Evolutionary conservation across 768 basidiomycete species (phyloP), one percentile per base, ranked within the genome.

Genomic region (Pholiota molesta): DNA sequence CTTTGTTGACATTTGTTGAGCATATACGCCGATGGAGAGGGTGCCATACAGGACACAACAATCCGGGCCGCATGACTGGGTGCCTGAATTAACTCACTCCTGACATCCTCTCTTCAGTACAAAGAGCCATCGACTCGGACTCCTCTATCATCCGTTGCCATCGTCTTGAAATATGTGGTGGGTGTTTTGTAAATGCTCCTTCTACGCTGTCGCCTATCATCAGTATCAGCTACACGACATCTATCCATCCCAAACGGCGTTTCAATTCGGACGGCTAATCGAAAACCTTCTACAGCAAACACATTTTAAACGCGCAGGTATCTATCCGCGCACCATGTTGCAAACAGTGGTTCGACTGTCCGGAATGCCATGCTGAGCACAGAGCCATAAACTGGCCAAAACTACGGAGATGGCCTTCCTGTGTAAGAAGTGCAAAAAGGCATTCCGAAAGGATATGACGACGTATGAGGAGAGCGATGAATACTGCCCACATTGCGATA

Each of bases 401-500:
- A 92, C 92, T 59, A 80, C 81, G 44, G 97, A 99, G 78, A 79
- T 81, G 80, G 67, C 63, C 1, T 81, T 81, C 65, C 72, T 81
- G 62, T 81, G 80, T 69, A 81, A 81, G 65, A 81, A 81, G 64
- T 81, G 79, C 67, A 93, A 92, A 75, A 97, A 97, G 78, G 95
- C 94, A 4, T 99, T 99, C 72, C 79, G 96, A 65, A 99, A 99
- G 78, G 95, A 98, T 75, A 95, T 98, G 94, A 65, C 81, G 0
- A 76, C 74, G 7, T 99, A 94, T 70, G 97, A 99, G 68, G 97
- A 99, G 73, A 95, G 94, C 71, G 96, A 99, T 73, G 97, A 99
- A 75, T 99, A 89, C 72, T 99, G 97, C 72, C 97, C 97, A 0
- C 91, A 97, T 75, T 98, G 97, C 72, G 97, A 98, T 76, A 99